Evolutionary conservation across 768 basidiomycete genomes (phyloP).

Genomic region (Hortiboletus flavorubellus): DNA sequence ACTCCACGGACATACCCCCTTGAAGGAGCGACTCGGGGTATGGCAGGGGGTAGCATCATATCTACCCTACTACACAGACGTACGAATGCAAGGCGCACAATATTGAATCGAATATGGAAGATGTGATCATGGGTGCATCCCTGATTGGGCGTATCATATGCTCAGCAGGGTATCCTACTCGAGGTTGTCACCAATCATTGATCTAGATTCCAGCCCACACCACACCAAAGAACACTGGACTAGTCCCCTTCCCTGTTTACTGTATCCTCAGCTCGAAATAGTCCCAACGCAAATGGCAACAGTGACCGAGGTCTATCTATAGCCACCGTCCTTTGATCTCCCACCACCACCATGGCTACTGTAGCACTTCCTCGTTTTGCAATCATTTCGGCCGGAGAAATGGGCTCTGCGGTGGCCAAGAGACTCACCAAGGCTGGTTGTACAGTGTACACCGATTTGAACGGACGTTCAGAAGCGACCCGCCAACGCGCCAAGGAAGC

Average conservation of each 20-base stretch:
- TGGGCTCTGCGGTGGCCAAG: conserved; percentile 56
- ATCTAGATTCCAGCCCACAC: conserved; percentile 21
- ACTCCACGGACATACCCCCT: no score
- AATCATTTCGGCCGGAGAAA: conserved; percentile 54
- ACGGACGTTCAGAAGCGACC: conserved; percentile 50
- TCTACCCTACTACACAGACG: neutral
- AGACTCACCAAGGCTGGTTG: conserved; percentile 46
- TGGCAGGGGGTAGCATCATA: no score
- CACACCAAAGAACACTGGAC: neutral
- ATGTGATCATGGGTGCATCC: conserved; percentile 4
- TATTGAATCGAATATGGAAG: neutral
- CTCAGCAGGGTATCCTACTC: conserved; percentile 5
- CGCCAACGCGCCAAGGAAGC: conserved; percentile 47
- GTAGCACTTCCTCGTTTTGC: conserved; percentile 33
- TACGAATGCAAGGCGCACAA: neutral
- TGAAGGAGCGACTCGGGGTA: no score
- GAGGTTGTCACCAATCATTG: conserved; percentile 5
- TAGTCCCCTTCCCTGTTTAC: neutral
- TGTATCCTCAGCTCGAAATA: neutral
- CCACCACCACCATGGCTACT: conserved; percentile 15
- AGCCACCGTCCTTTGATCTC: conserved; percentile 4
- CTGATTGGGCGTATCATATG: neutral
- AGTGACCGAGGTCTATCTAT: conserved; percentile 13
- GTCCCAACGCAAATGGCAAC: neutral
- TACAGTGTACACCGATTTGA: conserved; percentile 53